Base-by-base conservation (phyloP, 2,329 filamentous ascomycete genomes). In the Nannizziopsis arthrosporioides region DNA sequence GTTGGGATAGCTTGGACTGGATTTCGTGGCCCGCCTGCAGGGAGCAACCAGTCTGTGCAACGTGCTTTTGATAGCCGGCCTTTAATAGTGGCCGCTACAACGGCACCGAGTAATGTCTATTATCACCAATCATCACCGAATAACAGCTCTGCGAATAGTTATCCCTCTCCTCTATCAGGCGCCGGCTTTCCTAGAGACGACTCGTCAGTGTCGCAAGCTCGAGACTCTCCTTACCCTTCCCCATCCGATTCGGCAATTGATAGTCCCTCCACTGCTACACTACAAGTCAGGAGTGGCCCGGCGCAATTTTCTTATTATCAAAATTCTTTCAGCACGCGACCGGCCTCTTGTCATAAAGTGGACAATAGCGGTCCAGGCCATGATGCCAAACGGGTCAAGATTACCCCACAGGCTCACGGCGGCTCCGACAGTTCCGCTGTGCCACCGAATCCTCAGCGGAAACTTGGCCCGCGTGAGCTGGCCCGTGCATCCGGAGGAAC, bases 191-290 rank as follows among this genome's bases (percentile, higher is more conserved):
- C 44, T 1, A 46, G 36, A 32, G 36, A 46, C 15, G 44, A 46
- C 10, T 12, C 15, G 11, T 38, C 41, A 7, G 27, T 40, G 5
- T 12, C 34, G 15, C 41, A 38, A 14, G 15, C 40, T 12, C 18
- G 18, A 14, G 15, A 27, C 7, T 37, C 40, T 41, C 31, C 44
- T 5, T 51, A 48, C 40, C 49, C 40, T 27, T 51, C 49, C 2
- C 49, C 49, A 3, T 43, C 49, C n/a, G 43, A 42, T 42, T 51
- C 49, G 12, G 36, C 17, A 17, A 34, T 44, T 32, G 18, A 44
- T 10, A 51, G 49, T 30, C 49, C 49, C 2, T 41, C 38, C n/a
- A 40, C 38, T 7, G 9, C 43, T 2, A 14, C 41, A 2, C 40
- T 48, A n/a, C 38, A 37, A 18, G 14, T 32, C 5, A 42, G 17